Conservation (phyloP, 164 flowering plant genomes). For the Macadamia tetraphylla region DNA sequence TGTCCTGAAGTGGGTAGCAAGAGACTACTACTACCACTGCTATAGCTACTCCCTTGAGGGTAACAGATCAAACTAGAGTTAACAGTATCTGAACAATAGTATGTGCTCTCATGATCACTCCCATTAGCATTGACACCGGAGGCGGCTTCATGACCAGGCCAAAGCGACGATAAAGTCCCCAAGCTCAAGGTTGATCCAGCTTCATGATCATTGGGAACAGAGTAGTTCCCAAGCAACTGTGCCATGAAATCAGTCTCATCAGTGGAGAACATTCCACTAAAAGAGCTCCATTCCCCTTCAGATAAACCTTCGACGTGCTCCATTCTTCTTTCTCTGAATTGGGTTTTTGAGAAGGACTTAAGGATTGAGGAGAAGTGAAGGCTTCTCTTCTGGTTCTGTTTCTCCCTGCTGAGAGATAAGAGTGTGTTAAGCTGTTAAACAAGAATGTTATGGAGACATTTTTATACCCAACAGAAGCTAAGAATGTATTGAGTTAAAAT, state of each 20-base stretch:
- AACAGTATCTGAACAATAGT: slow-evolving; percentile 20
- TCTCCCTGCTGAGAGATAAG: no score
- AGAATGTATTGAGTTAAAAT: slow-evolving; percentile 37
- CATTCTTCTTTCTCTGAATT: slow-evolving; percentile 27
- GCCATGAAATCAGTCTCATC: slow-evolving; percentile 76
- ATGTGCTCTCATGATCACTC: slow-evolving; percentile 17
- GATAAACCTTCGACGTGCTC: slow-evolving; percentile 42
- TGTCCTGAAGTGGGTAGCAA: slow-evolving; percentile 16
- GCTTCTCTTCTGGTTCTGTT: neutral
- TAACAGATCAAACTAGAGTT: slow-evolving; percentile 18
- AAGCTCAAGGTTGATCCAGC: slow-evolving; percentile 13
- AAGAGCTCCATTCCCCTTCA: slow-evolving; percentile 41
- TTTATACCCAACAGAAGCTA: slow-evolving; percentile 26
- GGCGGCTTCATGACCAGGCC: slow-evolving; percentile 20
- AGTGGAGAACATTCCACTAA: slow-evolving; percentile 30
- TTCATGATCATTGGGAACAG: slow-evolving; percentile 19
- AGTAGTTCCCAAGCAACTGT: slow-evolving; percentile 38
- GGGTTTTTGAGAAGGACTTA: no score
- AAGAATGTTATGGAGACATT: slow-evolving; percentile 9
- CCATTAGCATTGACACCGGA: slow-evolving; percentile 4
- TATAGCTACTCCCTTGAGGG: slow-evolving; percentile 26
- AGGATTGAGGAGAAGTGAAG: no score
- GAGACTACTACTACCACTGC: slow-evolving; percentile 16
- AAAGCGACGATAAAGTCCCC: slow-evolving; percentile 14
- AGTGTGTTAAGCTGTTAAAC: no score